Evolutionary conservation across 768 basidiomycete genomes (phyloP).

Genomic region (Boletus reticulatus): DNA sequence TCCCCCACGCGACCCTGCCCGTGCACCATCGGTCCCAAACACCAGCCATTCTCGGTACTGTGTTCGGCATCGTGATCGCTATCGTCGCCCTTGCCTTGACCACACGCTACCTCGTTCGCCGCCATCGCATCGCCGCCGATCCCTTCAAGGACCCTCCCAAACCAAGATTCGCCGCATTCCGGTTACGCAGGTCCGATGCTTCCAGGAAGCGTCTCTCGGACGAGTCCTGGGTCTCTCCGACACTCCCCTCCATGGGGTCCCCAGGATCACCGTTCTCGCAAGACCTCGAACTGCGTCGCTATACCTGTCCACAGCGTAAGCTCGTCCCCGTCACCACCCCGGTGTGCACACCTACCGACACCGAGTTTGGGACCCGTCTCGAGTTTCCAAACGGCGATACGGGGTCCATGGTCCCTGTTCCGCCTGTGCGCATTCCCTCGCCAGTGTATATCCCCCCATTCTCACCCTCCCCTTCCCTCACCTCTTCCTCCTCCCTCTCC

Average conservation of each 20-base stretch:
- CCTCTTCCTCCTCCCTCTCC: slow-evolving; percentile 11
- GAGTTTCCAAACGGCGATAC: not conserved
- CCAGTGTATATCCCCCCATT: slow-evolving; percentile 21
- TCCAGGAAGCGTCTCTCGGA: slow-evolving; percentile 24
- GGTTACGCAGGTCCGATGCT: not conserved
- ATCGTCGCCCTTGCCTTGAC: slow-evolving; percentile 2
- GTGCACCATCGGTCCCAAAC: slow-evolving; percentile 4
- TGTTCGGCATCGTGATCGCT: slow-evolving; percentile 15
- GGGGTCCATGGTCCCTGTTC: not conserved
- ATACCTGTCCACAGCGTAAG: slow-evolving; percentile 10
- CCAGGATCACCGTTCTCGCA: slow-evolving; percentile 10
- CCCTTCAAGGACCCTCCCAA: slow-evolving; percentile 14
- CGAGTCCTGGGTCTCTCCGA: slow-evolving; percentile 25
- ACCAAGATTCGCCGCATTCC: slow-evolving; percentile 2
- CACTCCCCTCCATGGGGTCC: slow-evolving; percentile 3
- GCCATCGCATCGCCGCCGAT: slow-evolving; percentile 1
- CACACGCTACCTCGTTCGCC: slow-evolving; percentile 13
- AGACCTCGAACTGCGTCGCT: slow-evolving; percentile 11
- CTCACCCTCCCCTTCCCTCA: slow-evolving; percentile 16
- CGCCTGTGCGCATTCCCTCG: slow-evolving; percentile 17
- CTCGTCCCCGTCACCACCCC: slow-evolving; percentile 19
- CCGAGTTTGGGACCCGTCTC: slow-evolving; percentile 17
- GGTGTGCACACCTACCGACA: slow-evolving; percentile 18
- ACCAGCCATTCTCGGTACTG: slow-evolving; percentile 13
- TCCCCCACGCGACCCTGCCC: slow-evolving; percentile 10